A percentile compares a stretch with the other conserved stretches of the same genome.
Evolutionary conservation across 2,329 filamentous ascomycete genomes (phyloP).

Genomic region (Penicillium sp.): DNA sequence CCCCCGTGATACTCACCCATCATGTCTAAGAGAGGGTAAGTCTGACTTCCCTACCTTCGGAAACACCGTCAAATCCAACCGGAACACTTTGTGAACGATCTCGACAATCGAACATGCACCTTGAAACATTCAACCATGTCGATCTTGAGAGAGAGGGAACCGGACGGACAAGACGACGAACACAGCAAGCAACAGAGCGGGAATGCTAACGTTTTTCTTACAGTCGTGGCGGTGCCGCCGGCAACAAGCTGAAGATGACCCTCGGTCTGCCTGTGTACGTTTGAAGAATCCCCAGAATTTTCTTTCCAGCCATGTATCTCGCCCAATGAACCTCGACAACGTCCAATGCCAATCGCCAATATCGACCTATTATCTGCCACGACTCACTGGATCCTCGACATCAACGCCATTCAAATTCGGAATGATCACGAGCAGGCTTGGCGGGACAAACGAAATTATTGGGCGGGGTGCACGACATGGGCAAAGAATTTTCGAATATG

Average conservation of each 20-base stretch:
- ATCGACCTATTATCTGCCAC: neutral
- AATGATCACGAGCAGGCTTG: slow-evolving; percentile 1
- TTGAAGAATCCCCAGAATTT: slow-evolving; percentile 16
- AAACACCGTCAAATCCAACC: neutral
- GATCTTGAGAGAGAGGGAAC: slow-evolving; percentile 3
- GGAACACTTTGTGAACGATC: slow-evolving; percentile 15
- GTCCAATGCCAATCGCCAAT: slow-evolving; percentile 5
- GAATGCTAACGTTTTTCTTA: slow-evolving; percentile 23
- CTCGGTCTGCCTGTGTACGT: slow-evolving; percentile 99
- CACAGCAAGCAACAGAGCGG: neutral
- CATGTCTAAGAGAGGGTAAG: slow-evolving; percentile 55
- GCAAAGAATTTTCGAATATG: slow-evolving; percentile 1
- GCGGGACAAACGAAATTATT: slow-evolving; percentile 9
- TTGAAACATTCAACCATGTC: slow-evolving; percentile 12
- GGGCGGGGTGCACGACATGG: slow-evolving; percentile 13
- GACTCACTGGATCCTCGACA: neutral
- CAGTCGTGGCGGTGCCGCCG: slow-evolving; percentile 81
- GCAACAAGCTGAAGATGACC: slow-evolving; percentile 99
- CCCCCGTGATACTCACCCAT: slow-evolving; percentile 44
- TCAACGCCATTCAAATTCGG: neutral
- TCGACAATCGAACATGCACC: slow-evolving; percentile 12
- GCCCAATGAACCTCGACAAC: slow-evolving; percentile 15
- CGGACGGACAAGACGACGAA: neutral
- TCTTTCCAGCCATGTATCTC: slow-evolving; percentile 17
- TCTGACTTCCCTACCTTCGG: slow-evolving; percentile 16